Evolutionary conservation across 441 rosid species (phyloP), one percentile per base, ranked within the genome.

Genomic region (Adansonia rubrostipa): DNA sequence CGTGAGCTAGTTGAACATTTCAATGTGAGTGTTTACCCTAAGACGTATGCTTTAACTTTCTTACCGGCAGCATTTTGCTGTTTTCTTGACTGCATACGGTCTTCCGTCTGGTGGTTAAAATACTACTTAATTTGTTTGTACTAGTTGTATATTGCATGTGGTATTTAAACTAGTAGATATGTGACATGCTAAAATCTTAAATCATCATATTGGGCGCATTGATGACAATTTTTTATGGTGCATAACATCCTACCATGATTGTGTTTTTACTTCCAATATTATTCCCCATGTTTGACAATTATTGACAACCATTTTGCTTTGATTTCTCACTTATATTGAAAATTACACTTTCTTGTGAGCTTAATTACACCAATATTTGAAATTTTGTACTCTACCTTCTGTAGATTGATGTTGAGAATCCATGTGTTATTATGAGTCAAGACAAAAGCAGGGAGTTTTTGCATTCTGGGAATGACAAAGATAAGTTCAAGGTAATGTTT

Each of bases 351-450:
- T 19, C 33, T 36, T 40, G 51, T 36, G 36, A 56, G 51, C 77
- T 61, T 13, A 44, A 11, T 28, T 56, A 47, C 64, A 1, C 54
- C 22, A 22, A 56, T 76, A 56, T 77, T 71, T 73, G 47, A 63
- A 19, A 51, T 45, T 15, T 78, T 72, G 14, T 71, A 40, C 47
- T 71, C 67, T 56, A 48, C 80, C 33, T 78, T 56, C 45, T 80
- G 73, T 85, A 92, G 98, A 96, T 96, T 88, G 98, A 96, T 84
- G 97, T 96, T 69, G 98, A 96, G 86, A 96, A 96, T 84, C 99
- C 99, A 3, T 96, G 99, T 74, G 98, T 96, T 17, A 80, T 96
- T 72, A 96, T 96, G 99, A 93, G 93, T 82, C 99, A 96, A 88
- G 99, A 96, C 86, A 94, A 91, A 86, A 96, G 99, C 89, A 91